A percentile compares a stretch with the other conserved stretches of the same genome.
These are phyloP conservation scores for Mucor circinelloides DNA, from an alignment of 371 early-diverging fungal genomes.

Conservation along the genomic window DNA sequence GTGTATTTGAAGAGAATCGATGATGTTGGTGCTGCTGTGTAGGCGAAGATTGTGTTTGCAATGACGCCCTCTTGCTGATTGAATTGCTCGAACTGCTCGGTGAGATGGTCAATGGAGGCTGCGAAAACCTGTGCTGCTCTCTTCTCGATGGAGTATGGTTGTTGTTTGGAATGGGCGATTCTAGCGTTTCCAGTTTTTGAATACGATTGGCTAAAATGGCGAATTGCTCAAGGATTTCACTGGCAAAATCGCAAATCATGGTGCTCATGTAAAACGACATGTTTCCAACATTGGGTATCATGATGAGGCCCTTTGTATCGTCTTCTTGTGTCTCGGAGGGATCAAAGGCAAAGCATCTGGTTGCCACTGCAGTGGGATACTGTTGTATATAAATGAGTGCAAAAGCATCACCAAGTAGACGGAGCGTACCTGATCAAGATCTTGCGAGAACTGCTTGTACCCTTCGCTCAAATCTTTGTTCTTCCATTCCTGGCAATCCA, in stretches of 20 bases:
- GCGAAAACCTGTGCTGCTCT: neutral
- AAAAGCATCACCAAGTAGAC: neutral
- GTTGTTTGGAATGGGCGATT: conserved; percentile 34
- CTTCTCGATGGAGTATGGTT: neutral
- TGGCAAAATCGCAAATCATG: conserved; percentile 76
- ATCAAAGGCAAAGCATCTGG: conserved; percentile 86
- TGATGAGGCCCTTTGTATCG: conserved; percentile 72
- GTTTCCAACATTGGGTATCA: conserved; percentile 84
- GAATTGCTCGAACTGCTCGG: neutral
- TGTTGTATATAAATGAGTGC: conserved; percentile 16
- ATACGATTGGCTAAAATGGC: neutral
- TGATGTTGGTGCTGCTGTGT: conserved; percentile 21
- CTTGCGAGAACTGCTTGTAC: conserved; percentile 57
- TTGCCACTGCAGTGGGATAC: conserved; percentile 76
- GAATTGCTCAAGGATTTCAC: conserved; percentile 63
- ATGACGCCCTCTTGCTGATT: neutral
- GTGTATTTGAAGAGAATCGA: conserved; percentile 53
- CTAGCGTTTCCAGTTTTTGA: conserved; percentile 29
- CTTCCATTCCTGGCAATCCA: conserved; percentile 80
- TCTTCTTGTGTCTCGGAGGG: conserved; percentile 75
- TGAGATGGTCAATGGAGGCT: neutral
- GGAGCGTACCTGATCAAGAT: neutral
- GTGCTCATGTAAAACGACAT: conserved; percentile 77
- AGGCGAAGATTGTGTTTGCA: neutral
- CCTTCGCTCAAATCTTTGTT: conserved; percentile 65